phyloP scores from a whole-genome alignment of 352 stramenopile genomes.

The Pythium sp. region DNA sequence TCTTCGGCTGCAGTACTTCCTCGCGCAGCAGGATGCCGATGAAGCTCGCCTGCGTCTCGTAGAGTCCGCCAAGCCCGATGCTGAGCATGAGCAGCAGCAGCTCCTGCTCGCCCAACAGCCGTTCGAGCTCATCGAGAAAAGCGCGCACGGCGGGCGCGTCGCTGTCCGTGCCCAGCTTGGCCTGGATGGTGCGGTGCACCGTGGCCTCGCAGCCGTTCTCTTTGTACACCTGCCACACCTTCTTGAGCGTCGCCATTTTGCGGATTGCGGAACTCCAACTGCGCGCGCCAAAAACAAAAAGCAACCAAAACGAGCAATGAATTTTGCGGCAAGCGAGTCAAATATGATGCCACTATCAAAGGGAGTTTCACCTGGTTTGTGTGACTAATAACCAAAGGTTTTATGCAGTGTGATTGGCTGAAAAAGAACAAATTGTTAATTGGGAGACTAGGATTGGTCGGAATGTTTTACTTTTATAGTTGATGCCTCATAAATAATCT shows the following conservation, averaged over 20 bases:
- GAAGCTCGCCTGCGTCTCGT: conserved; percentile 51
- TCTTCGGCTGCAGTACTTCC: conserved; percentile 38
- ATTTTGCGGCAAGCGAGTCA: not conserved
- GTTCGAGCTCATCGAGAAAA: conserved; percentile 39
- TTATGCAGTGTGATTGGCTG: too few relatives aligned
- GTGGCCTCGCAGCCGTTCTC: conserved; percentile 35
- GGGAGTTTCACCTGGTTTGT: not conserved
- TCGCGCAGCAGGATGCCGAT: conserved; percentile 50
- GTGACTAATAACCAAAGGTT: too few relatives aligned
- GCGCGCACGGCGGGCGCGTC: conserved; percentile 20
- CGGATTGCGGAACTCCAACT: not conserved
- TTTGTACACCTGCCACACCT: conserved; percentile 48
- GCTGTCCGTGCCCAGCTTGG: conserved; percentile 23
- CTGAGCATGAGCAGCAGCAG: conserved; percentile 50
- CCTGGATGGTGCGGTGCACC: conserved; percentile 32
- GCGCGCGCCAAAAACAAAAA: not conserved
- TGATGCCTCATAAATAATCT: too few relatives aligned
- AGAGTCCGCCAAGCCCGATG: conserved; percentile 36
- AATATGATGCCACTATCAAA: not conserved
- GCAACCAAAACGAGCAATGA: not conserved
- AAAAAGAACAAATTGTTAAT: too few relatives aligned
- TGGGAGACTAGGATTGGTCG: too few relatives aligned
- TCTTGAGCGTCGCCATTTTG: conserved; percentile 34
- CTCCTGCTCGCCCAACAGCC: conserved; percentile 31
- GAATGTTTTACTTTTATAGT: too few relatives aligned